Conservation (phyloP, 331 rosid species). For the Malus hybrid region DNA sequence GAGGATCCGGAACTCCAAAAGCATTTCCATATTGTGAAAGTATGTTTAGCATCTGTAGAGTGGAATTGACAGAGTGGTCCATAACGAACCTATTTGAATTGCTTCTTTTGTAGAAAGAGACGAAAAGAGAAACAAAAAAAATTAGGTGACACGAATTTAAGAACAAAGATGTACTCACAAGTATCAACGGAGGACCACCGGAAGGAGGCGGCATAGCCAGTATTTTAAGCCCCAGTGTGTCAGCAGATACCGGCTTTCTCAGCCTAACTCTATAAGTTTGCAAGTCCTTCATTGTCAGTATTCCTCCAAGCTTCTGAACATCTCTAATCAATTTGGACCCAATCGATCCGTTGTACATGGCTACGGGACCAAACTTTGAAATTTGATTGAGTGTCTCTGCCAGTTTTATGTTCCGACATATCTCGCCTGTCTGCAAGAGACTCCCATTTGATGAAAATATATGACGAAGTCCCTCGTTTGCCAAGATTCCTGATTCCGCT, state of each 20-base stretch:
- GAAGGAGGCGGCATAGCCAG: slow-evolving; percentile 86
- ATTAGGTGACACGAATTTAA: not conserved
- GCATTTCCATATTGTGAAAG: slow-evolving; percentile 52
- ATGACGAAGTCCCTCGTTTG: slow-evolving; percentile 50
- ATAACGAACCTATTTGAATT: not conserved
- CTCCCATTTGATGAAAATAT: slow-evolving; percentile 54
- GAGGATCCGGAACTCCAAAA: slow-evolving; percentile 60
- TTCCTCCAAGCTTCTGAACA: slow-evolving; percentile 61
- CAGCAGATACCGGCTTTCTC: slow-evolving; percentile 31
- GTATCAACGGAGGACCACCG: slow-evolving; percentile 74
- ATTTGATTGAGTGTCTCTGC: slow-evolving; percentile 45
- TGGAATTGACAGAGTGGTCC: slow-evolving; percentile 5
- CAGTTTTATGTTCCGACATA: slow-evolving; percentile 43
- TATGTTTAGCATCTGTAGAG: slow-evolving; percentile 61
- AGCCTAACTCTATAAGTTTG: slow-evolving; percentile 39
- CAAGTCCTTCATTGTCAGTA: slow-evolving; percentile 48
- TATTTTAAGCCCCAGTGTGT: slow-evolving; percentile 44
- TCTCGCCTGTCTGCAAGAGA: slow-evolving; percentile 47
- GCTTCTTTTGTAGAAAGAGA: not conserved
- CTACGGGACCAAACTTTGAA: slow-evolving; percentile 39
- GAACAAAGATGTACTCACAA: slow-evolving; percentile 36
- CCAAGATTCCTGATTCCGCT: slow-evolving; percentile 40
- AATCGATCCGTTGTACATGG: slow-evolving; percentile 49
- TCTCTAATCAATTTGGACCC: slow-evolving; percentile 56
- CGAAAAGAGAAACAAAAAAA: not conserved